Evolutionary conservation across 2,329 filamentous ascomycete genomes (phyloP), one percentile per base, ranked within the genome.

Genomic region (Fusarium illudens): DNA sequence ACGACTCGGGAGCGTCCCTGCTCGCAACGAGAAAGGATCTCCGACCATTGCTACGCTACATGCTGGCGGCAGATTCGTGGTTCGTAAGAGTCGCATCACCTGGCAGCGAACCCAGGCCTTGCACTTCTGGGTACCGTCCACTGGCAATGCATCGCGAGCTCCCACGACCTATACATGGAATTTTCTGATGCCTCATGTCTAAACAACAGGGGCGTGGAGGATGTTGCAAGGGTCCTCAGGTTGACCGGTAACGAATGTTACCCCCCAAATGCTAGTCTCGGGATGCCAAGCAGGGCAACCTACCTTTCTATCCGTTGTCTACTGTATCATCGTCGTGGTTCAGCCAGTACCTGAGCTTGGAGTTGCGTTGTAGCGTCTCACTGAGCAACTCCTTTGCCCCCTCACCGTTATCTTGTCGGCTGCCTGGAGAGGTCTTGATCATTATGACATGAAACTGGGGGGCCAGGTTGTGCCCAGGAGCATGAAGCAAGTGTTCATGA

Each of bases 31-130:
- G 62, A 55, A 54, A 42, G 20, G 58, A 57, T 46, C 37, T 36
- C 42, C 44, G n/a, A 19, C 34, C 15, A 46, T 20, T 34, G 15
- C 29, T 33, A 22, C 30, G 27, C 12, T 55, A 51, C 66, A 27
- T 62, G 55, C 27, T 46, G 37, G 34, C 52, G 44, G 36, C 50
- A 27, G 37, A 22, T 19, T 39, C 32, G 27, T 49, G 20, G 22
- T 56, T 29, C 15, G 67, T 62, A 64, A 62, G 50, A 20, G 22
- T 50, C 44, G 54, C 62, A 46, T 53, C 57, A 60, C 64, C 29
- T 22, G 20, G 19, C 53, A 60, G 37, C 29, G 39, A 30, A 33
- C 27, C 32, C 58, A 44, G 46, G 51, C 39, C 37, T 13, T 44
- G 9, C n/a, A 33, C 32, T 50, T 32, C 22, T 32, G 19, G 9